phyloP scores from a whole-genome alignment of 148 eudicot species.

The Fagopyrum homotropicum region DNA sequence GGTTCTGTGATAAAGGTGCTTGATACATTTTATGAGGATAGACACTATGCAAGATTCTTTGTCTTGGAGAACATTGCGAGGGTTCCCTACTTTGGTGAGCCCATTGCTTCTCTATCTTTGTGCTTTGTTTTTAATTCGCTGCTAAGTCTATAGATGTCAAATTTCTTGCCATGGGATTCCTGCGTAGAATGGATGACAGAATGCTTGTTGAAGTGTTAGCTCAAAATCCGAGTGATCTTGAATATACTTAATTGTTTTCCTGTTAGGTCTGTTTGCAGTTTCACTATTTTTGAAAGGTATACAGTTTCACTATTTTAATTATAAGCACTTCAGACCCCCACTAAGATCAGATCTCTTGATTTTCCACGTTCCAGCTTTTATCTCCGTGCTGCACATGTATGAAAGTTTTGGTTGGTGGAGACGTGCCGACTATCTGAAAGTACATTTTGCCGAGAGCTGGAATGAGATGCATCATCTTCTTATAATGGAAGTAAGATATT shows the following conservation, averaged over 20 bases:
- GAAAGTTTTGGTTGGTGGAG: conserved; percentile 99
- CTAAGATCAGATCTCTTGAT: conserved; percentile 12
- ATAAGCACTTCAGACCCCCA: neutral
- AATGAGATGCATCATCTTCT: conserved; percentile 99
- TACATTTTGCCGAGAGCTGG: conserved; percentile 99
- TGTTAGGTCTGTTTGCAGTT: neutral
- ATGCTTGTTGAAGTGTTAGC: neutral
- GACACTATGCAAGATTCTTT: conserved; percentile 85
- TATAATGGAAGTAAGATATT: conserved; percentile 80
- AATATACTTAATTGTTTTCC: neutral
- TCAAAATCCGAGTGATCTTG: neutral
- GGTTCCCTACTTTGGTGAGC: conserved; percentile 97
- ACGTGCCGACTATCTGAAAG: conserved; percentile 92
- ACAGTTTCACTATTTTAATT: neutral
- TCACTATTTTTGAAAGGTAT: neutral
- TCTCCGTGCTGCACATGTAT: conserved; percentile 91
- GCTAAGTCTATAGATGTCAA: neutral
- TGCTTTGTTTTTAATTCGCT: neutral
- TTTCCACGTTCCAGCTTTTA: conserved; percentile 52
- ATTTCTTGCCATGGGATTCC: neutral
- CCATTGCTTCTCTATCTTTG: conserved; percentile 8
- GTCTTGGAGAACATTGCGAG: conserved; percentile 97
- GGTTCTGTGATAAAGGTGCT: conserved; percentile 93
- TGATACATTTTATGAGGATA: conserved; percentile 74
- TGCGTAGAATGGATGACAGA: neutral